These are phyloP conservation scores for Agapanthus africanus DNA, from an alignment of 106 monocot genomes.

Conservation along the genomic window DNA sequence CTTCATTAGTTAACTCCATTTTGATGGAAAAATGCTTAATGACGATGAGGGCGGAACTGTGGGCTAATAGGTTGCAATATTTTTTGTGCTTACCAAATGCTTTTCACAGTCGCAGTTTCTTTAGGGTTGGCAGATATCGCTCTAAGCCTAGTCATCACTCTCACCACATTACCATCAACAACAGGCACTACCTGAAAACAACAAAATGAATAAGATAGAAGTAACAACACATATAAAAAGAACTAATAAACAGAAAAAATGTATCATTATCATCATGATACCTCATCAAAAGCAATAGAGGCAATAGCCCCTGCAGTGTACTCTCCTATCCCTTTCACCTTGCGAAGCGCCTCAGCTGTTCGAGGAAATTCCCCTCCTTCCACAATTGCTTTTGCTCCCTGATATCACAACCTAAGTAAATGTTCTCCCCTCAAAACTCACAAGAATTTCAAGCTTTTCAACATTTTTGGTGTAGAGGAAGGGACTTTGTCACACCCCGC, in stretches of 20 bases:
- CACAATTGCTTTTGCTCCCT: slow-evolving; percentile 86
- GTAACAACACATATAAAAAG: neutral
- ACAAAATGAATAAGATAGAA: neutral
- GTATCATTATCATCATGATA: slow-evolving; percentile 1
- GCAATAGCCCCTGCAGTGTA: slow-evolving; percentile 98
- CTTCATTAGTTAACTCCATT: no score
- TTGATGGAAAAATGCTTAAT: no score
- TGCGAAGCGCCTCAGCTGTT: slow-evolving; percentile 53
- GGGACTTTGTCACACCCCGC: no score
- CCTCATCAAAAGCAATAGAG: slow-evolving; percentile 95
- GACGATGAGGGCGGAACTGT: no score
- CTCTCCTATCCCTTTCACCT: slow-evolving; percentile 71
- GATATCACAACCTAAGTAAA: no score
- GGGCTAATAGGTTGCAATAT: no score
- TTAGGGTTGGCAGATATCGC: slow-evolving; percentile 89
- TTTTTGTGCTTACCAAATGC: slow-evolving; percentile 52
- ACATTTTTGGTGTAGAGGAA: no score
- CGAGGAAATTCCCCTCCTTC: slow-evolving; percentile 61
- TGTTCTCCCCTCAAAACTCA: no score
- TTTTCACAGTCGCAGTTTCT: slow-evolving; percentile 75
- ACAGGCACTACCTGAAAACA: slow-evolving; percentile 71
- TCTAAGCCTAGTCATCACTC: slow-evolving; percentile 82
- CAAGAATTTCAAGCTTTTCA: no score
- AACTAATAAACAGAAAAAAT: neutral
- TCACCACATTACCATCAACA: slow-evolving; percentile 95